phyloP scores from a whole-genome alignment of 192 early-diverging fungal species.

The Haplosporangium gracile region DNA sequence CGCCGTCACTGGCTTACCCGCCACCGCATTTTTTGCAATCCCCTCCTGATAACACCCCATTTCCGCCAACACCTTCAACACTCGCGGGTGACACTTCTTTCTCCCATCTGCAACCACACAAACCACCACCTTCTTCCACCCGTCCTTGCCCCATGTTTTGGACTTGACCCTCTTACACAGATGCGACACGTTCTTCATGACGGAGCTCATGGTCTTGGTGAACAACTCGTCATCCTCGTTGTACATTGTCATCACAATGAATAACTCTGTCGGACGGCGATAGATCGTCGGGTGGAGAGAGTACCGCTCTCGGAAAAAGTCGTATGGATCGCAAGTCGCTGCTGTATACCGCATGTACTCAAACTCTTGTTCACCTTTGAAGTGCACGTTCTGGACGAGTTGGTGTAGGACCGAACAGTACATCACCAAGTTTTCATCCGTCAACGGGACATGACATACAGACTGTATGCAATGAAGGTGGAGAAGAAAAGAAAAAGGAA shows the following conservation, averaged over 20 bases:
- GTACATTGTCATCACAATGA: slow-evolving; percentile 75
- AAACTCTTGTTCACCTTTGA: slow-evolving; percentile 73
- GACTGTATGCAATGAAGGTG: slow-evolving; percentile 15
- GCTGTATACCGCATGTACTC: slow-evolving; percentile 84
- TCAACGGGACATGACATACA: slow-evolving; percentile 63
- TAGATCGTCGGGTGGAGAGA: slow-evolving; percentile 67
- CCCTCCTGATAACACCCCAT: too few relatives aligned
- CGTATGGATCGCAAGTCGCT: slow-evolving; percentile 74
- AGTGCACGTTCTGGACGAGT: slow-evolving; percentile 66
- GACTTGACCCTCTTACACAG: too few relatives aligned
- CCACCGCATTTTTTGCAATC: too few relatives aligned
- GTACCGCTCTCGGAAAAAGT: slow-evolving; percentile 71
- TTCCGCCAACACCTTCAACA: too few relatives aligned
- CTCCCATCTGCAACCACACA: too few relatives aligned
- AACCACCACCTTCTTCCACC: too few relatives aligned
- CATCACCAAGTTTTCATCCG: slow-evolving; percentile 76
- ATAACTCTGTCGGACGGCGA: slow-evolving; percentile 72
- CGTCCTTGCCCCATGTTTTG: too few relatives aligned
- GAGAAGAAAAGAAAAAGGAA: not conserved
- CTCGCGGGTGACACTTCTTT: too few relatives aligned
- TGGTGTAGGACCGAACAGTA: slow-evolving; percentile 75
- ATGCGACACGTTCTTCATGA: slow-evolving; percentile 93
- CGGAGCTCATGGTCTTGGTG: slow-evolving; percentile 85
- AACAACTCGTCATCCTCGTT: slow-evolving; percentile 92
- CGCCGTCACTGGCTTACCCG: too few relatives aligned